phyloP scores from a whole-genome alignment of 1,284 basidiomycete genomes.

The Cryptococcus sp. region DNA sequence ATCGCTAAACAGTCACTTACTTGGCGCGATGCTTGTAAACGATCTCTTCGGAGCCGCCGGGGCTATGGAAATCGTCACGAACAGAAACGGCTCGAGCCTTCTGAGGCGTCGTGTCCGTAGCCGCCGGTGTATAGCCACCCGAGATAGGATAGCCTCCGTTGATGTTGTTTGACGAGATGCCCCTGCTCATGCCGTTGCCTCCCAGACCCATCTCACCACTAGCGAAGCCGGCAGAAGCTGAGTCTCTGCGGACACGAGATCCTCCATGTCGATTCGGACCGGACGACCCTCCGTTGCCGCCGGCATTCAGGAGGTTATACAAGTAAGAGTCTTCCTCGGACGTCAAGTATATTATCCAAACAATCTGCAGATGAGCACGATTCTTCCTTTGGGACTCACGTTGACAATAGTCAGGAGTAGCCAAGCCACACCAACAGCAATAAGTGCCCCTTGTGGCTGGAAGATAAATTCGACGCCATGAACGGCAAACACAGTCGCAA shows the following conservation, averaged over 20 bases:
- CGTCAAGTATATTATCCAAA: conserved; percentile 96
- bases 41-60: conserved; percentile 14
- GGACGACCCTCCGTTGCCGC: conserved; percentile 84
- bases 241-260: conserved; percentile 15
- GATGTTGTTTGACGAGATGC: conserved; percentile 32
- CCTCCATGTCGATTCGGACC: conserved; percentile 51
- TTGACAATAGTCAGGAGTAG: conserved; percentile 82
- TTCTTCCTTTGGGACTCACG: conserved; percentile 40
- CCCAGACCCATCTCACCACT: conserved; percentile 28
- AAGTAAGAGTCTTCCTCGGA: conserved; percentile 88
- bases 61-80: conserved; percentile 18
- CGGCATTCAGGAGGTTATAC: conserved; percentile 77
- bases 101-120: conserved; percentile 35
- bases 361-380: conserved; percentile 59
- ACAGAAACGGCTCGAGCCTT: conserved; percentile 15
- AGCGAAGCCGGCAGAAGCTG: conserved; percentile 18
- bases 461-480: conserved; percentile 36
- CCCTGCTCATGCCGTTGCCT: conserved; percentile 25
- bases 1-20: conserved; percentile 19
- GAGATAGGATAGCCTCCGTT: conserved; percentile 24
- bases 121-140: conserved; percentile 35
- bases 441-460: conserved; percentile 57
- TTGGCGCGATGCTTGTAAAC: conserved; percentile 28
- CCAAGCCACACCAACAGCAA: conserved; percentile 91
- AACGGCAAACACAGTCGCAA: conserved; percentile 85